Evolutionary conservation across 176 grass and related monocot genomes (phyloP), one percentile per base, ranked within the genome.

Genomic region (Hordeum marinum): DNA sequence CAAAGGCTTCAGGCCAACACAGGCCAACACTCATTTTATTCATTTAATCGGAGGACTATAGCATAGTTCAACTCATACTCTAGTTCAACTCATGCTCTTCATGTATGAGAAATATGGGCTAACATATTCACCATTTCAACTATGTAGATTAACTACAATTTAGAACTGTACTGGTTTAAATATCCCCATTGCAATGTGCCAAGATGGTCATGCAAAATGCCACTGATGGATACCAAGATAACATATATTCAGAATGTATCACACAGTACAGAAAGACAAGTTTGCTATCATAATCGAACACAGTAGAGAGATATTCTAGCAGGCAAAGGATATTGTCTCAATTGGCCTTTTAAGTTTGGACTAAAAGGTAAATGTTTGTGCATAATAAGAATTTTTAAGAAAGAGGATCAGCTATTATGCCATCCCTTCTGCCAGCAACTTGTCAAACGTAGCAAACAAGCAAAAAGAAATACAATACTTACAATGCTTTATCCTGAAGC

Each of bases 361-460:
- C n/a, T n/a, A n/a, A n/a, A n/a, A n/a, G n/a, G n/a, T n/a, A n/a
- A n/a, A n/a, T n/a, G n/a, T n/a, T n/a, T n/a, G n/a, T n/a, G n/a
- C n/a, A n/a, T n/a, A n/a, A n/a, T n/a, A n/a, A n/a, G n/a, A n/a
- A n/a, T n/a, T n/a, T n/a, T n/a, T n/a, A n/a, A n/a, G n/a, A n/a
- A n/a, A n/a, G n/a, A n/a, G n/a, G n/a, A n/a, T n/a, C n/a, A n/a
- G n/a, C n/a, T n/a, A n/a, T n/a, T n/a, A 41, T 36, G 39, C 18
- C 18, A n/a, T 32, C 31, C 7, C 66, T 76, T 68, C 14, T 46
- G 3, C 12, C 39, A 21, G 29, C 41, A 76, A 76, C 45, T 39
- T 31, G 57, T 25, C 37, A 88, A 65, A 59, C 57, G 25, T 45
- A 74, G 48, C 67, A 64, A 74, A 66, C 67, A 84, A 74, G 43